These are phyloP conservation scores for Podaxis sp. DNA, from an alignment of 768 basidiomycete genomes.

Conservation along the genomic window DNA sequence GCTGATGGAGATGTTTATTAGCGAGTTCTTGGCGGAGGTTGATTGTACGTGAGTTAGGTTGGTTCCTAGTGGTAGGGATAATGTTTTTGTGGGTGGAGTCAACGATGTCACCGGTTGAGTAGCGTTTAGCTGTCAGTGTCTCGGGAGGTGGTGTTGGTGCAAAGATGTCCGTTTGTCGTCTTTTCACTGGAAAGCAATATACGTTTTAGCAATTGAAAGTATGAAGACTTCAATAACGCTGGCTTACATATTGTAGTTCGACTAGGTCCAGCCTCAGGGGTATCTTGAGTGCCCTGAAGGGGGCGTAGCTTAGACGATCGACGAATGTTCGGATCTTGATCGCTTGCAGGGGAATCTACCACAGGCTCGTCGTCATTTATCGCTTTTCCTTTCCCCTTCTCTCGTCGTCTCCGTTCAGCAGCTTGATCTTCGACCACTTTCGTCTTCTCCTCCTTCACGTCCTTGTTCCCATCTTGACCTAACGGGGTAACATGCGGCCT, in stretches of 20 bases:
- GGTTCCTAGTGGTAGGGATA: neutral
- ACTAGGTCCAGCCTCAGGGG: neutral
- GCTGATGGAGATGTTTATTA: slow-evolving; percentile 10
- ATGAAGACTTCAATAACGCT: no score
- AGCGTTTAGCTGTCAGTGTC: neutral
- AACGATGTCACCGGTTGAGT: slow-evolving; percentile 1
- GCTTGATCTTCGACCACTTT: neutral
- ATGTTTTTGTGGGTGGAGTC: neutral
- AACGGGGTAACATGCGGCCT: neutral
- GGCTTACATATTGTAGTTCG: neutral
- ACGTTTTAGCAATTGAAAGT: neutral
- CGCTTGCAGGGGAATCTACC: neutral
- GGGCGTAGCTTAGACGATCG: neutral
- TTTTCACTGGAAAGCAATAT: neutral
- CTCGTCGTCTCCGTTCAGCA: neutral
- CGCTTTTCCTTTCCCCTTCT: slow-evolving; percentile 8
- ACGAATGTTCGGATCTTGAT: neutral
- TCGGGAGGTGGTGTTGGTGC: neutral
- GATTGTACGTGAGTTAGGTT: neutral
- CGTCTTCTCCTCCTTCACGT: neutral
- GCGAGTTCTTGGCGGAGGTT: slow-evolving; percentile 9
- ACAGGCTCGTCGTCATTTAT: neutral
- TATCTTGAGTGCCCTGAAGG: neutral
- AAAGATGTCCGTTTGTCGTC: slow-evolving; percentile 6
- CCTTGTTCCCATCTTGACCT: neutral